Percentiles rank a stretch among this genome's conserved stretches.
Evolutionary conservation across 441 rosid species (phyloP).

Genomic region (Geranium incanum): DNA sequence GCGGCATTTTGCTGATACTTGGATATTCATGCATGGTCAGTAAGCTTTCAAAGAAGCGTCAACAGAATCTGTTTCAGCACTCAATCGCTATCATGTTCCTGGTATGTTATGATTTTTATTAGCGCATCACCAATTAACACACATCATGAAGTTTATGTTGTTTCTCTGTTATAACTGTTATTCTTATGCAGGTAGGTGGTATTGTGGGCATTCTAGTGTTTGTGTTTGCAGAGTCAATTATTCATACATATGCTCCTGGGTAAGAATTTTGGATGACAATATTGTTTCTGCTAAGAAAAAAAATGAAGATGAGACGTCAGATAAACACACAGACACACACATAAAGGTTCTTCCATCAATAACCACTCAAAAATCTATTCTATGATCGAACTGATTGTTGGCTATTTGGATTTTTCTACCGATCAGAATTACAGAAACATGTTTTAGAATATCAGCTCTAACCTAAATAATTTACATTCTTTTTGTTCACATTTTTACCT

Average conservation of each 20-base stretch:
- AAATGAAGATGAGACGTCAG: slow-evolving; percentile 4
- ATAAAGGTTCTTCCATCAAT: neutral
- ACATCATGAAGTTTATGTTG: neutral
- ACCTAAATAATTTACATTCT: neutral
- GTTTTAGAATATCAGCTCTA: neutral
- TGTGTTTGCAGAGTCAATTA: slow-evolving; percentile 9
- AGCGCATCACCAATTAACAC: neutral
- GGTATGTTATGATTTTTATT: neutral
- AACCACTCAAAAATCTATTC: neutral
- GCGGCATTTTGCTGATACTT: slow-evolving; percentile 6
- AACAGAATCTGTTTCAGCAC: slow-evolving; percentile 4
- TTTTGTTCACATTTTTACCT: slow-evolving; percentile 4
- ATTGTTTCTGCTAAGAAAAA: neutral
- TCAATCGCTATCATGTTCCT: slow-evolving; percentile 4
- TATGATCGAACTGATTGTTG: neutral
- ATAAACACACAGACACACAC: neutral
- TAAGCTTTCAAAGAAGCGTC: slow-evolving; percentile 6
- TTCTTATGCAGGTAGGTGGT: slow-evolving; percentile 9
- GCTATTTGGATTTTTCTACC: neutral
- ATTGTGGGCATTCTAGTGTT: slow-evolving; percentile 5
- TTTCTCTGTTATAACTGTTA: neutral
- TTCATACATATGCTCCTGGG: slow-evolving; percentile 9
- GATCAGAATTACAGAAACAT: neutral
- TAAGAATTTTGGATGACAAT: slow-evolving; percentile 6
- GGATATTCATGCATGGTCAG: slow-evolving; percentile 3